Evolutionary conservation across 805 yeast genomes (phyloP).

Genomic region (Cyberlindnera samutprakarnensis): DNA sequence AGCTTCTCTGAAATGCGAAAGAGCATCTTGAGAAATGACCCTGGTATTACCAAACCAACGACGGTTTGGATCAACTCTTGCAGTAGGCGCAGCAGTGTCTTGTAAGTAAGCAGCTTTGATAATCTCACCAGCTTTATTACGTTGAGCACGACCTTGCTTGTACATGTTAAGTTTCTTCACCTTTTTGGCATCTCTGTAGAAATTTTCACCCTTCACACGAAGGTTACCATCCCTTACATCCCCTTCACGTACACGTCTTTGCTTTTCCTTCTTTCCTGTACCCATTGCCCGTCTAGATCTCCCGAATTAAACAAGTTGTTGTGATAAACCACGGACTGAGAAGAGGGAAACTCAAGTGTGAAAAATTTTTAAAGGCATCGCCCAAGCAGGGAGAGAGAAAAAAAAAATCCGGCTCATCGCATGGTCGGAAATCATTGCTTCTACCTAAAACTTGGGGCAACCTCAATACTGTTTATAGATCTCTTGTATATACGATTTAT

Average conservation of each 20-base stretch:
- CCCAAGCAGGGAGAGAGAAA: too few species aligned
- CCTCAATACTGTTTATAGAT: too few species aligned
- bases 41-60: constrained; percentile 98
- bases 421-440: too few species aligned
- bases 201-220: constrained; percentile 94
- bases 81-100: constrained; percentile 78
- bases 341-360: too few species aligned
- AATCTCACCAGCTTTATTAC: constrained; percentile 84
- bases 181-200: constrained; percentile 89
- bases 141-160: constrained; percentile 79
- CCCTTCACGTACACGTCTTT: constrained; percentile 77
- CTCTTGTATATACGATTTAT: too few species aligned
- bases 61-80: constrained; percentile 92
- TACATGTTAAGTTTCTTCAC: constrained; percentile 89
- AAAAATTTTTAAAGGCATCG: too few species aligned
- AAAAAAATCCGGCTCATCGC: too few species aligned
- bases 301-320: too few species aligned
- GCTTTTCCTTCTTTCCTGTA: constrained; percentile 84
- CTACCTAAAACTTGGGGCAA: too few species aligned
- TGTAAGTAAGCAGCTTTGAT: constrained; percentile 84
- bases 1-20: constrained; percentile 90
- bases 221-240: constrained; percentile 83
- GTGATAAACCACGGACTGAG: too few species aligned
- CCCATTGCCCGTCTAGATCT: too few species aligned
- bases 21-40: constrained; percentile 95